Base-by-base conservation (phyloP, 2,329 filamentous ascomycete genomes). In the Colletotrichum godetiae region DNA sequence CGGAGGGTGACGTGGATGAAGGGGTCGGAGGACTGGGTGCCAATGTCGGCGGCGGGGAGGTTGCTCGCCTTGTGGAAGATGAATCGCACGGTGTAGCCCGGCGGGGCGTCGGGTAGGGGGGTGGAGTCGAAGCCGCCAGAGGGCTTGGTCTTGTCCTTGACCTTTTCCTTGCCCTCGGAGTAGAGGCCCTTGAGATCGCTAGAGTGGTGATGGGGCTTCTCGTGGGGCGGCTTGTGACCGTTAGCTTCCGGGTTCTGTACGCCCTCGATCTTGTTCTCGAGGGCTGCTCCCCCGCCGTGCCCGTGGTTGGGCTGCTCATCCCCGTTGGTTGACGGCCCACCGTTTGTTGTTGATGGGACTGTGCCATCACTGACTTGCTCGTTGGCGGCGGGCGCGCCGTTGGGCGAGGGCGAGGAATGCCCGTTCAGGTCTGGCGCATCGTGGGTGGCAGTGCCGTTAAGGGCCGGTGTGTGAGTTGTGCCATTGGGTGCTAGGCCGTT, bases 41-140 rank as follows among this genome's bases (percentile, higher is more conserved):
- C 89, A 77, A 97, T 86, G 82, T 98, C 96, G 68, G 93, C 94
- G 58, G 94, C 90, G 1, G 96, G 95, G 3, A 98, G 89, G 80
- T 97, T 95, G 74, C 87, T 86, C 1, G 95, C 96, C 72, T 90
- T 88, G 81, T 96, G 93, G 80, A 98, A 94, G 63, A 91, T 95
- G 84, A 98, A 92, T 80, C 92, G 93, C 76, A 98, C 81, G 0
- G 94, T 98, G 83, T 93, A 98, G 31, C 95, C 95, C 8, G 92
- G 91, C 10, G 92, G 92, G 5, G 91, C 91, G 78, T 89, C 83
- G 0, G 94, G 94, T 10, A 98, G 86, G 1, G 95, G 94, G 0
- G 94, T 97, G 46, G 86, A 82, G 82, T 97, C 95, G 81, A 91
- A 97, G 42, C 95, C 95, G 35, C 95, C 95, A 0, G 92, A 89